A percentile compares a stretch with the other conserved stretches of the same genome.
These are phyloP conservation scores for Ganoderma meredithae DNA, from an alignment of 1,284 basidiomycete species.

Conservation along the genomic window DNA sequence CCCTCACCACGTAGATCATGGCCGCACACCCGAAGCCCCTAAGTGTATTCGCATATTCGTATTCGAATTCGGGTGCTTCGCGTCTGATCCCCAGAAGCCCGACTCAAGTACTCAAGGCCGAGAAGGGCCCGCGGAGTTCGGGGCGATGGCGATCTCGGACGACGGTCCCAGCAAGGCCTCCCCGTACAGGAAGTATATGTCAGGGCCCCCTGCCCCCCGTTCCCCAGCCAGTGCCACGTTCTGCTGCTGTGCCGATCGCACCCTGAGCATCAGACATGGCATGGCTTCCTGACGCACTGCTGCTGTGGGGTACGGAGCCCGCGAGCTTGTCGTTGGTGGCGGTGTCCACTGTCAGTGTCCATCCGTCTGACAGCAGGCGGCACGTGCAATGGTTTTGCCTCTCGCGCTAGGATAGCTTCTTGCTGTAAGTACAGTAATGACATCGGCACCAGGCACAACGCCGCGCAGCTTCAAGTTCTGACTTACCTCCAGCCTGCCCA, in stretches of 20 bases:
- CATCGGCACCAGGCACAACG: not conserved
- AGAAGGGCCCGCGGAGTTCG: not conserved
- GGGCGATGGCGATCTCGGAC: conserved; percentile 17
- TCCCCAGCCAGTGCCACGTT: not conserved
- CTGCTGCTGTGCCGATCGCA: not conserved
- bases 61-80: not conserved
- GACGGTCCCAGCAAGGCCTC: not conserved
- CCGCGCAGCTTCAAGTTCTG: not conserved
- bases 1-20: not conserved
- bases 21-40: conserved; percentile 7
- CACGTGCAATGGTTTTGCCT: not conserved
- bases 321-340: not conserved
- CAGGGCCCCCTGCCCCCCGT: not conserved
- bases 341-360: not conserved
- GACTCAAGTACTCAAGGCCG: no score
- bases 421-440: not conserved
- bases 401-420: not conserved
- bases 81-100: not conserved
- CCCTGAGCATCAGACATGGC: not conserved
- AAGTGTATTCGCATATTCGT: no score
- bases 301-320: conserved; percentile 4
- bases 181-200: not conserved
- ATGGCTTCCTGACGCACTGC: not conserved
- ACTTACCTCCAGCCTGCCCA: no score
- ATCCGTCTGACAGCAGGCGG: not conserved